These are phyloP conservation scores for Leucogyrophana mollusca DNA, from an alignment of 768 basidiomycete species.

Conservation along the genomic window DNA sequence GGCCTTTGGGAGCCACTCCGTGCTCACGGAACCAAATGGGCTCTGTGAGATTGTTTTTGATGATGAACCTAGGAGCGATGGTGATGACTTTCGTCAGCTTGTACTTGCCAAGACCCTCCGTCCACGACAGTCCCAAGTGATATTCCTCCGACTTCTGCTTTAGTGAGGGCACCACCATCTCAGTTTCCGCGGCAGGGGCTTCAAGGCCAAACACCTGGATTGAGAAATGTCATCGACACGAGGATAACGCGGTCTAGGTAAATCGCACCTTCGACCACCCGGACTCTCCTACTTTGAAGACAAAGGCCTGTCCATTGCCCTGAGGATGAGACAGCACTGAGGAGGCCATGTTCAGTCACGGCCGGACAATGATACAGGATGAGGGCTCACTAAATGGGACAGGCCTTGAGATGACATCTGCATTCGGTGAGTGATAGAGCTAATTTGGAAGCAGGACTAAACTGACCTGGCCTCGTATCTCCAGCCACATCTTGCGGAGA, in stretches of 20 bases:
- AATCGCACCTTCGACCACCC: conserved; percentile 79
- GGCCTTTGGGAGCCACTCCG: conserved; percentile 64
- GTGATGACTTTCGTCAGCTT: conserved; percentile 94
- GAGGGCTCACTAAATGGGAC: conserved; percentile 75
- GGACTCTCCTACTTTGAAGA: conserved; percentile 79
- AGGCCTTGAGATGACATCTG: conserved; percentile 50
- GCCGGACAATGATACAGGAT: conserved; percentile 3
- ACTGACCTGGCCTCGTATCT: conserved; percentile 60
- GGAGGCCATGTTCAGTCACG: conserved; percentile 3
- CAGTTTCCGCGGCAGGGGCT: conserved; percentile 87
- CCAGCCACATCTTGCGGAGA: conserved; percentile 83
- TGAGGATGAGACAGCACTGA: conserved; percentile 85
- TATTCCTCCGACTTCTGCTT: conserved; percentile 63
- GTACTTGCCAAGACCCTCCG: conserved; percentile 95
- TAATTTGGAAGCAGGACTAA: conserved; percentile 2
- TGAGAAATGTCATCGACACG: conserved; percentile 7
- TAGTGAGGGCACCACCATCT: conserved; percentile 67
- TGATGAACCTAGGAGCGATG: conserved; percentile 83
- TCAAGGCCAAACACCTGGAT: conserved; percentile 81
- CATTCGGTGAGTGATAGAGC: conserved; percentile 15
- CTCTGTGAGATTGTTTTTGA: conserved; percentile 76
- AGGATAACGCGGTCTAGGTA: not conserved
- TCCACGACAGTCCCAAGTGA: conserved; percentile 88
- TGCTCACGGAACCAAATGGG: conserved; percentile 84
- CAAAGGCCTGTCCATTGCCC: conserved; percentile 79